Conservation (phyloP, 495 filamentous ascomycete species). For the Talaromyces trachyspermus region DNA sequence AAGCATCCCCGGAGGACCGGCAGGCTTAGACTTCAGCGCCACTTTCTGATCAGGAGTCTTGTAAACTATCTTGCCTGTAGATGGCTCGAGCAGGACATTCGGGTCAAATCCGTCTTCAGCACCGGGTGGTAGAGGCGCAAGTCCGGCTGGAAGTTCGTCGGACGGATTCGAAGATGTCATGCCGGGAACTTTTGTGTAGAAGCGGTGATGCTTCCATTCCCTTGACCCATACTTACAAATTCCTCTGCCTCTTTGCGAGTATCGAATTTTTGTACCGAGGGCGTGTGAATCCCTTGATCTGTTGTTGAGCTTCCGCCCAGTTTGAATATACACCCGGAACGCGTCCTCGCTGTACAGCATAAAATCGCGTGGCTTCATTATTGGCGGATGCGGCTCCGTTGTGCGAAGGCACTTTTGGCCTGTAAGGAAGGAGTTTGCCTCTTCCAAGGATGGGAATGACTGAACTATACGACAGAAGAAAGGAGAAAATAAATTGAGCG, state of each 20-base stretch:
- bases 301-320: slow-evolving; percentile 69
- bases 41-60: slow-evolving; percentile 45
- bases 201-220: slow-evolving; percentile 16
- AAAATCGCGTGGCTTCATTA: slow-evolving; percentile 51
- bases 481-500: slow-evolving; percentile 11
- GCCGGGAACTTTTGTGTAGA: slow-evolving; percentile 15
- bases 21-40: slow-evolving; percentile 34
- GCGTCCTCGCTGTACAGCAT: slow-evolving; percentile 76
- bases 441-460: slow-evolving; percentile 66
- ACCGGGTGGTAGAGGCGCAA: slow-evolving; percentile 45
- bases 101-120: slow-evolving; percentile 59
- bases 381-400: slow-evolving; percentile 13
- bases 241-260: slow-evolving; percentile 71
- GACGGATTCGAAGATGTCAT: slow-evolving; percentile 24
- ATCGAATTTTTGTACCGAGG: slow-evolving; percentile 78
- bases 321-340: slow-evolving; percentile 84
- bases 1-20: slow-evolving; percentile 43
- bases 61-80: slow-evolving; percentile 50
- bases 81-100: slow-evolving; percentile 46
- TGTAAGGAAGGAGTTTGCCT: slow-evolving; percentile 70
- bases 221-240: slow-evolving; percentile 52
- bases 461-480: slow-evolving; percentile 52
- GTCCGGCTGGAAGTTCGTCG: slow-evolving; percentile 43
- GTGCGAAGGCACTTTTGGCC: slow-evolving; percentile 40
- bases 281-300: slow-evolving; percentile 68